phyloP scores from a whole-genome alignment of 805 yeast species.

The Yarrowia sp. region DNA sequence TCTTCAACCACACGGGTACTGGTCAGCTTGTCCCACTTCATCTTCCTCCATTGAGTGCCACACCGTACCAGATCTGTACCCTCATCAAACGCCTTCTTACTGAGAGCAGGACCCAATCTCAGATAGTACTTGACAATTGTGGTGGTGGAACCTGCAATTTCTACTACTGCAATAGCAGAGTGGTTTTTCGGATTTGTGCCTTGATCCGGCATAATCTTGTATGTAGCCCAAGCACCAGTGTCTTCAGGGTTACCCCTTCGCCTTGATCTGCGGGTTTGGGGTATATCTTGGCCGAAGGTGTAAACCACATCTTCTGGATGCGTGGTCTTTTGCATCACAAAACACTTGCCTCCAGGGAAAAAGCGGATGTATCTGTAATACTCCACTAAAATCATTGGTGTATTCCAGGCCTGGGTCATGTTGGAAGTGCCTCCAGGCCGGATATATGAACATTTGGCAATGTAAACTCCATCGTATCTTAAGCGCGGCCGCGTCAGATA shows the following conservation, averaged over 20 bases:
- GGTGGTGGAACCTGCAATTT: not conserved
- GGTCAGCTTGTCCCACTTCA: constrained; percentile 2
- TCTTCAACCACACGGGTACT: constrained; percentile 1
- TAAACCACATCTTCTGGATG: constrained; percentile 10
- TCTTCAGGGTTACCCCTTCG: constrained; percentile 7
- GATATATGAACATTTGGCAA: constrained; percentile 77
- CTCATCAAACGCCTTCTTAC: not conserved
- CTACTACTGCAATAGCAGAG: not conserved
- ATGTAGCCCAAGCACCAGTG: constrained; percentile 11
- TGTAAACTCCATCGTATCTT: constrained; percentile 78
- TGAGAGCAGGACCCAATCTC: not conserved
- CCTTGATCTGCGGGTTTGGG: not conserved
- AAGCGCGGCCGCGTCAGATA: constrained; percentile 65
- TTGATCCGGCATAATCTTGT: not conserved
- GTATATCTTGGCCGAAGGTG: constrained; percentile 10
- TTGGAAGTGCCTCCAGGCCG: constrained; percentile 57
- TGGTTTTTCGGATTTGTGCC: not conserved
- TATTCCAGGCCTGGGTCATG: constrained; percentile 63
- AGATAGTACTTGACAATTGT: not conserved
- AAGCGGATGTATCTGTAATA: constrained; percentile 84
- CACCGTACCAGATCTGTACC: not conserved
- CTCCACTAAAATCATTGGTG: constrained; percentile 79
- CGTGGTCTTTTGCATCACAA: constrained; percentile 9
- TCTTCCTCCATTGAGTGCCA: constrained; percentile 14
- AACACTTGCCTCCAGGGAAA: constrained; percentile 70